phyloP scores from a whole-genome alignment of 208 protist species.

The Crithidia brevicula region DNA sequence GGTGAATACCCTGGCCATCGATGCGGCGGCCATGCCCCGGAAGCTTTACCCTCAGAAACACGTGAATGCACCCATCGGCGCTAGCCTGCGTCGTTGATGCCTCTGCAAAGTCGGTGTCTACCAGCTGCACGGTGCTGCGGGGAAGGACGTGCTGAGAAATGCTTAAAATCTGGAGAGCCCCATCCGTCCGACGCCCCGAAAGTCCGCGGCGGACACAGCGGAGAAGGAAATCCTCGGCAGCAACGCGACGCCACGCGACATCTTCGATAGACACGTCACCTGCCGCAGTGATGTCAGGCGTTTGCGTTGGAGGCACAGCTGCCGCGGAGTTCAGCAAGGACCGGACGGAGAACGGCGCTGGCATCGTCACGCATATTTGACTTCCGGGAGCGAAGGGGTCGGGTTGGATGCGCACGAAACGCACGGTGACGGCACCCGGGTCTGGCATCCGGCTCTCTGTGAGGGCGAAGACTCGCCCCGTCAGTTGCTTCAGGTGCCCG shows the following conservation, averaged over 20 bases:
- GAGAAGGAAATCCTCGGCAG: constrained; percentile 71
- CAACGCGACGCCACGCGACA: constrained; percentile 41
- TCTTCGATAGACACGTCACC: neutral
- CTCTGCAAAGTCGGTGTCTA: neutral
- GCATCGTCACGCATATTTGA: constrained; percentile 48
- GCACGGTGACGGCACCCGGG: constrained; percentile 18
- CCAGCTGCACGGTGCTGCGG: constrained; percentile 76
- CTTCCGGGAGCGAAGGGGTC: constrained; percentile 84
- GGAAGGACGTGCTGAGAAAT: constrained; percentile 89
- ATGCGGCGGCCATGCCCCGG: constrained; percentile 84
- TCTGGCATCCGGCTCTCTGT: constrained; percentile 7
- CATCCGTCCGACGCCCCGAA: neutral
- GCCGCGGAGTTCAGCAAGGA: constrained; percentile 1
- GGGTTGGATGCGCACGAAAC: constrained; percentile 57
- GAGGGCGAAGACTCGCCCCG: constrained; percentile 40
- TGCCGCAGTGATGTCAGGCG: neutral
- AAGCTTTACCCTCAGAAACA: constrained; percentile 89
- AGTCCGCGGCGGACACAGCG: constrained; percentile 42
- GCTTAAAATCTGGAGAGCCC: constrained; percentile 76
- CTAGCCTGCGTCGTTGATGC: neutral
- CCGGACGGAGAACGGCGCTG: constrained; percentile 23
- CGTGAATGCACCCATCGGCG: constrained; percentile 30
- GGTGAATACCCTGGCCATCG: constrained; percentile 55
- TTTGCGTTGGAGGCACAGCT: neutral
- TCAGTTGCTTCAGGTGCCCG: constrained; percentile 60